Base-by-base conservation (phyloP, 148 eudicot species). In the Fagopyrum esculentum region DNA sequence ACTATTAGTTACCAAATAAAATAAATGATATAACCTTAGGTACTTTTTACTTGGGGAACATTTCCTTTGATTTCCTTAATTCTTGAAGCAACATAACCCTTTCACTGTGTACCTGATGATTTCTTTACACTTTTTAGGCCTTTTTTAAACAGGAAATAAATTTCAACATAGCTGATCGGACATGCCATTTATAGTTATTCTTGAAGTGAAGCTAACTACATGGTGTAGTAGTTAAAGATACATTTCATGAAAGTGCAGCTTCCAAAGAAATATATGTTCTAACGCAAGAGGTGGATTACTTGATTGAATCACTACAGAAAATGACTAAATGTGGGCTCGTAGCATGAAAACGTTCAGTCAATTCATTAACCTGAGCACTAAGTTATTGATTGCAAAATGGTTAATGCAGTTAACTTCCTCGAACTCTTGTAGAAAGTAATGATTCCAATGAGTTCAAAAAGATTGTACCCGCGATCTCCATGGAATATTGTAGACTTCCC, bases 391-490 rank as follows among this genome's bases (percentile, higher is more conserved):
- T 35, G 40, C 40, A 35, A 1, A 35, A 35, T 35, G 2, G 40
- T 35, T 2, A 35, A 35, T 35, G 3, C 4, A 45, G 52, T 22
- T 47, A 4, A 47, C 43, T 15, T 22, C n/a, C 73, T n/a, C 7
- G 5, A 51, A 13, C 56, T 16, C 1, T 16, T 56, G 22, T 10
- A 17, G 22, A 10, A 57, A 17, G 11, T 57, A 22, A 57, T 22
- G 45, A 68, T 16, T 68, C 6, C 17, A 13, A 0, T 2, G 16
- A 69, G 17, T 11, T 9, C 46, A 71, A 7, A 47, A 71, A 16
- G 26, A 44, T 57, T 47, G 43, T 91, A 90, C 98, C 98, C 87
- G 83, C 81, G 89, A 66, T 86, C 89, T 51, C 96, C 98, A 45
- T 77, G 80, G 75, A 82, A 88, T 45, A 90, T 30, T 3, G 96